Evolutionary conservation across 139 green algal genomes (phyloP).

Genomic region (Volvox reticuliferus): DNA sequence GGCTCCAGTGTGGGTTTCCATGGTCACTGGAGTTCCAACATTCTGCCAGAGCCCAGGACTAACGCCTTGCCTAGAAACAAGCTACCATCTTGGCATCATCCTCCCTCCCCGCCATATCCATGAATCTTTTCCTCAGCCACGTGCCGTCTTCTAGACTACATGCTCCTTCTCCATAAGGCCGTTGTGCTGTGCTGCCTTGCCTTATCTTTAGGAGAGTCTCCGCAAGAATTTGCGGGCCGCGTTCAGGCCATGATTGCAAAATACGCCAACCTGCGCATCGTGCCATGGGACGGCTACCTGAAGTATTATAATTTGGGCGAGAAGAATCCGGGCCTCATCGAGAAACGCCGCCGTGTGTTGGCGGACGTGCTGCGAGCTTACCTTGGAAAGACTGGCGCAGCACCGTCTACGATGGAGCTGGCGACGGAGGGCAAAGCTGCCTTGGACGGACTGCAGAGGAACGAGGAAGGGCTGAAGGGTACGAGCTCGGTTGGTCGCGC

Average conservation of each 20-base stretch:
- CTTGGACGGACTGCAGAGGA: not conserved
- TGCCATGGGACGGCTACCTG: conserved; percentile 97
- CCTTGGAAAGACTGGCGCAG: conserved; percentile 6
- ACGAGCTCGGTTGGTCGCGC: not conserved
- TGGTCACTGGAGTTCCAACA: too few relatives aligned
- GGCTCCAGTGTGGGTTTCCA: too few relatives aligned
- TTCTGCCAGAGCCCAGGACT: too few relatives aligned
- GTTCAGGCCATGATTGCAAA: conserved; percentile 89
- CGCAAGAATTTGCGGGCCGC: conserved; percentile 89
- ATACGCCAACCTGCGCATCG: conserved; percentile 80
- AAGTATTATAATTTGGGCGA: conserved; percentile 97
- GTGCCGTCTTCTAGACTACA: too few relatives aligned
- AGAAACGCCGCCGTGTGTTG: conserved; percentile 43
- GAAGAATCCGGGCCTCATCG: conserved; percentile 71
- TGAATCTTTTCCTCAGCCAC: too few relatives aligned
- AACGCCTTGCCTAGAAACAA: too few relatives aligned
- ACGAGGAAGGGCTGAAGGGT: conserved; percentile 4
- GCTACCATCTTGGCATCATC: too few relatives aligned
- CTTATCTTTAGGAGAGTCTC: conserved; percentile 68
- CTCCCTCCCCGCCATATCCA: too few relatives aligned
- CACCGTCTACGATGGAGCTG: not conserved
- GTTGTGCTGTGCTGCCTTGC: too few relatives aligned
- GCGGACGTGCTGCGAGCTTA: conserved; percentile 47
- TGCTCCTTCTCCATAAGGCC: too few relatives aligned
- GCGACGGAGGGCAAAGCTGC: not conserved